Base-by-base conservation (phyloP, 352 stramenopile genomes). In the Pythium monospermum region DNA sequence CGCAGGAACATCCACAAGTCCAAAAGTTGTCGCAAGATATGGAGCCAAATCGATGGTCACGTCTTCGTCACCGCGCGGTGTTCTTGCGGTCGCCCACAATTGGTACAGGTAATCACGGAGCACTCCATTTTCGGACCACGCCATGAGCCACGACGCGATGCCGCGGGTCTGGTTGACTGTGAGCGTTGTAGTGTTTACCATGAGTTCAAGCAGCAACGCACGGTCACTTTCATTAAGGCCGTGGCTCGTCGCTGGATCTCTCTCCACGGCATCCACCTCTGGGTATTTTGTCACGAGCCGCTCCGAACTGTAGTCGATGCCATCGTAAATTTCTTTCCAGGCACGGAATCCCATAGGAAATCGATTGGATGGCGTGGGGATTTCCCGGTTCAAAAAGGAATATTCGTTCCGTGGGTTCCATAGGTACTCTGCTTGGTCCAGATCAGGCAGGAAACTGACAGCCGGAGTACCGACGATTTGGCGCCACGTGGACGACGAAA, bases 241-340 rank as follows among this genome's bases (percentile, higher is more conserved):
- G 31, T 71, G 58, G 0, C 41, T 36, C 56, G 70, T 64, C 0
- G 26, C 51, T 6, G 12, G 26, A 19, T 68, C 32, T 3, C 39
- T 37, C 2, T 59, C 21, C 3, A 70, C 45, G 22, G 55, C 40
- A 12, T 63, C 60, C 16, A 66, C 54, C 0, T 62, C 32, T 1
- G 76, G 72, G 35, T 78, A 83, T n/a, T 66, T 58, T 5, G 44
- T 15, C 1, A 74, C 36, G 0, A 87, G 46, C 11, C 66, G 44
- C 35, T 85, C 74, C 0, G 72, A 83, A 23, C 73, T 81, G 8
- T 58, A 79, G 37, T 88, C 74, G 0, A 58, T 21, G 6, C 74
- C 76, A 21, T 82, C 61, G 30, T 83, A 83, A 13, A 88, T 61
- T 27, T 83, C 72, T 57, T 69, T 60, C 76, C 76, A 88, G 0